Percentiles rank a stretch among this genome's conserved stretches.
phyloP scores from a whole-genome alignment of 352 stramenopile genomes.

The Globisporangium radiosum region DNA sequence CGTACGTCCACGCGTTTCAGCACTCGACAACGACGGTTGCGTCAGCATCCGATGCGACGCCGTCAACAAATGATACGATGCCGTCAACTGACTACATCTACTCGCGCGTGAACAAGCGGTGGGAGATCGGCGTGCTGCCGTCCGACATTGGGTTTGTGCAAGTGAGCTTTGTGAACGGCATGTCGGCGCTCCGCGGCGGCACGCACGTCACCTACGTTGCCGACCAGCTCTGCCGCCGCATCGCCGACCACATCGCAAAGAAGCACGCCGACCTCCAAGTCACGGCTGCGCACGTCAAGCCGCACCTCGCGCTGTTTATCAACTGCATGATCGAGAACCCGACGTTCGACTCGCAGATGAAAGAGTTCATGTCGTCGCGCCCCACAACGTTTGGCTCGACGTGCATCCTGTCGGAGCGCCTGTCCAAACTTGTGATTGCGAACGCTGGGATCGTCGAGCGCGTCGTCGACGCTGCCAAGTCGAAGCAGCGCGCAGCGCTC shows the following conservation, averaged over 20 bases:
- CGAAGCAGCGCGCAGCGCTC: slow-evolving; percentile 91
- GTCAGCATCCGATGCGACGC: neutral
- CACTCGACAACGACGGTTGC: slow-evolving; percentile 38
- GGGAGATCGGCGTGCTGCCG: slow-evolving; percentile 92
- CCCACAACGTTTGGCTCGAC: slow-evolving; percentile 83
- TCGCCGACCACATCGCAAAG: slow-evolving; percentile 94
- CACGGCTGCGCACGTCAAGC: slow-evolving; percentile 94
- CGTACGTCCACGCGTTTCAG: slow-evolving; percentile 92
- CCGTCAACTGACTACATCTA: slow-evolving; percentile 75
- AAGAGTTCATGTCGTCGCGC: slow-evolving; percentile 96
- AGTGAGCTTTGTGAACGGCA: slow-evolving; percentile 99
- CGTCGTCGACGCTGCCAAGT: slow-evolving; percentile 89
- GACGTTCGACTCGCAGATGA: slow-evolving; percentile 99
- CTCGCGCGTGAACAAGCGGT: slow-evolving; percentile 92
- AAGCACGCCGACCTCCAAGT: slow-evolving; percentile 93
- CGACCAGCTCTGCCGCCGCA: slow-evolving; percentile 76
- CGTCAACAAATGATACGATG: no score
- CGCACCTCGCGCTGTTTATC: slow-evolving; percentile 97
- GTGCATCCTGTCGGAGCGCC: slow-evolving; percentile 90
- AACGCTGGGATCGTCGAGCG: slow-evolving; percentile 95
- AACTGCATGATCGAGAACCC: slow-evolving; percentile 99
- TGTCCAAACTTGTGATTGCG: slow-evolving; percentile 92
- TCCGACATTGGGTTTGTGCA: slow-evolving; percentile 93
- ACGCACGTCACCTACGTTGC: slow-evolving; percentile 91
- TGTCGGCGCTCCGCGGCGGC: slow-evolving; percentile 96